Conservation (phyloP, 345 rosid species). For the Syzygium jambos region DNA sequence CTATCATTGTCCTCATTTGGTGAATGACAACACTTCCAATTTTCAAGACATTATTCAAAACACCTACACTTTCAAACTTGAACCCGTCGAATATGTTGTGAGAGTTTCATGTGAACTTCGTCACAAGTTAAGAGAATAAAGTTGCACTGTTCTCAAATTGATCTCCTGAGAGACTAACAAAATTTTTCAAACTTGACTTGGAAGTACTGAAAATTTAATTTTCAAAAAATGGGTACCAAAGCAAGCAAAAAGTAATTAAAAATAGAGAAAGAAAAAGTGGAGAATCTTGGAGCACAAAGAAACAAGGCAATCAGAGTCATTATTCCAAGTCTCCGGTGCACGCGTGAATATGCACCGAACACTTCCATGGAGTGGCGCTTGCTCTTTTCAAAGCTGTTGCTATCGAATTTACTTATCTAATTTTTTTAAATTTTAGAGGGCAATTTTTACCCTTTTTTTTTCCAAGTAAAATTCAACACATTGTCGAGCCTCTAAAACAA, state of each 20-base stretch:
- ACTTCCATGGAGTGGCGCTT: too few species aligned
- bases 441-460: background rate
- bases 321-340: constrained; percentile 10
- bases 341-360: constrained; percentile 5
- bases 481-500: background rate
- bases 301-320: constrained; percentile 6
- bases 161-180: background rate
- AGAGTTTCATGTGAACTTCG: background rate
- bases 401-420: too few species aligned
- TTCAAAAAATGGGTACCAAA: background rate
- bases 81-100: background rate
- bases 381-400: background rate
- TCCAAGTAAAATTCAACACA: background rate
- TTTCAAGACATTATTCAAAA: background rate
- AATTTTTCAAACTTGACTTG: background rate
- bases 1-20: background rate
- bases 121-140: background rate
- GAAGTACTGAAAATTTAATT: background rate
- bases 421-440: background rate
- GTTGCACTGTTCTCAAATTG: background rate
- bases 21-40: background rate
- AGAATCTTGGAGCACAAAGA: background rate
- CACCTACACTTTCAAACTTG: background rate
- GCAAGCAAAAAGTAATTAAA: constrained; percentile 14
- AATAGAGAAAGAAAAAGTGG: background rate